Evolutionary conservation across 371 early-diverging fungal species (phyloP).

Genomic region (Mucor piriformis): DNA sequence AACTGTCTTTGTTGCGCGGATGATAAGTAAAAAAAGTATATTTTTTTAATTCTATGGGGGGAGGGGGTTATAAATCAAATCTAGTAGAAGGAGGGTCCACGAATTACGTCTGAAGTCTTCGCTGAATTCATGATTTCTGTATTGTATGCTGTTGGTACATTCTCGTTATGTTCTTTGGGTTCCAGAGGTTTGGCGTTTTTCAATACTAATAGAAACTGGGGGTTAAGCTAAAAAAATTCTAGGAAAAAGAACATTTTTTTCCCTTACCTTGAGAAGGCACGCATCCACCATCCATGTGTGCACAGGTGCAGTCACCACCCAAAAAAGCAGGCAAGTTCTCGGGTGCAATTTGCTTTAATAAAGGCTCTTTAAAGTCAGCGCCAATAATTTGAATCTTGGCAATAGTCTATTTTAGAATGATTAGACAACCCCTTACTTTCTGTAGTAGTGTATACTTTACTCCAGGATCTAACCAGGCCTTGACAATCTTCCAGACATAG

Average conservation of each 20-base stretch:
- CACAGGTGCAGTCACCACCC: constrained; percentile 81
- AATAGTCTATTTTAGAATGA: constrained; percentile 47
- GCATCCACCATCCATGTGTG: constrained; percentile 80
- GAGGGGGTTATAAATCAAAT: not conserved
- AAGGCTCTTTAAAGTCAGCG: constrained; percentile 61
- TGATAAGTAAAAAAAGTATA: not conserved
- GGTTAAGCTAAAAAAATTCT: too few species aligned
- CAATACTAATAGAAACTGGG: constrained; percentile 23
- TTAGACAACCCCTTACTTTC: not conserved
- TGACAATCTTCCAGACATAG: constrained; percentile 80
- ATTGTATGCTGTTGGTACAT: constrained; percentile 35
- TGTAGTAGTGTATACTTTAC: constrained; percentile 21
- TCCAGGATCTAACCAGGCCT: constrained; percentile 83
- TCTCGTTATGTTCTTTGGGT: constrained; percentile 32
- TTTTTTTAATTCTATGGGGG: not conserved
- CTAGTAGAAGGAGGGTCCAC: constrained; percentile 20
- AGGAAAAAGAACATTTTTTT: constrained; percentile 6
- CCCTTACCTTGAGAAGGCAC: constrained; percentile 58
- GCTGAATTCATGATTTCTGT: constrained; percentile 41
- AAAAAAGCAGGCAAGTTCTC: constrained; percentile 77
- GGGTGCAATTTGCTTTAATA: constrained; percentile 75
- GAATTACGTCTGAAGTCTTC: constrained; percentile 24
- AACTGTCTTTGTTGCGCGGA: constrained; percentile 6
- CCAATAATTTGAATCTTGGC: constrained; percentile 82
- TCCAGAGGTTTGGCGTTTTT: constrained; percentile 39